phyloP scores from a whole-genome alignment of 208 protist genomes.

The Crithidia sp. region DNA sequence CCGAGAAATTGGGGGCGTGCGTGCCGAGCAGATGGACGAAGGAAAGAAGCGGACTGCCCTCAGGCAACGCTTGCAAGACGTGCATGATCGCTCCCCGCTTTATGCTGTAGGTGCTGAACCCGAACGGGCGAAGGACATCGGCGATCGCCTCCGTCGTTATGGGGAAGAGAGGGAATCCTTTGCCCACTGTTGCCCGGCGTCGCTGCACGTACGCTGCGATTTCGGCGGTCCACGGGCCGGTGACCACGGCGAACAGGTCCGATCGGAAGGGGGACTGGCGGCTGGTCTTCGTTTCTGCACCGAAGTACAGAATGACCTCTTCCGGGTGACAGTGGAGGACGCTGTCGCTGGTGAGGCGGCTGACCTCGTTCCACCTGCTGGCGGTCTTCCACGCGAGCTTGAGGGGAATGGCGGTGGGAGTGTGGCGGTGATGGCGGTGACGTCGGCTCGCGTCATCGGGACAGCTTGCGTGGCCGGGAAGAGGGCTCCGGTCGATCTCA shows the following conservation, averaged over 20 bases:
- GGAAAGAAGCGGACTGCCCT: not conserved
- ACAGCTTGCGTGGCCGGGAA: constrained; percentile 7
- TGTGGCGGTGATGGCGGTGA: not conserved
- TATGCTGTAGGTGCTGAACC: constrained; percentile 29
- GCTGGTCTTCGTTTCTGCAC: constrained; percentile 21
- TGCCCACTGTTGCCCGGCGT: not conserved
- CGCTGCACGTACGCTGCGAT: constrained; percentile 1
- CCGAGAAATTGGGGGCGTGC: constrained; percentile 4
- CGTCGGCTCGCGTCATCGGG: not conserved
- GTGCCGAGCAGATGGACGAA: constrained; percentile 27
- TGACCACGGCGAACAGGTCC: constrained; percentile 10
- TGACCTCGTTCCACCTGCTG: constrained; percentile 21
- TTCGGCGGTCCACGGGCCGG: not conserved
- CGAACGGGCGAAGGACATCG: constrained; percentile 18
- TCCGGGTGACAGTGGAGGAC: not conserved
- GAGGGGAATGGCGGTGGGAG: not conserved
- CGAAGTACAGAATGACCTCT: constrained; percentile 18
- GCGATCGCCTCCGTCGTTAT: constrained; percentile 17
- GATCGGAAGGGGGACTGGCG: constrained; percentile 11
- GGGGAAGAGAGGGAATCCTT: not conserved
- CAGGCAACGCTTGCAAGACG: not conserved
- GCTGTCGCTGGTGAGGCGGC: not conserved
- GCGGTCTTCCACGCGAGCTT: constrained; percentile 27
- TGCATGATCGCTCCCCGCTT: constrained; percentile 21
- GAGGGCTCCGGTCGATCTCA: not conserved